Evolutionary conservation across 2,329 filamentous ascomycete genomes (phyloP), one percentile per base, ranked within the genome.

Genomic region (Calonectria pseudoreteaudii): DNA sequence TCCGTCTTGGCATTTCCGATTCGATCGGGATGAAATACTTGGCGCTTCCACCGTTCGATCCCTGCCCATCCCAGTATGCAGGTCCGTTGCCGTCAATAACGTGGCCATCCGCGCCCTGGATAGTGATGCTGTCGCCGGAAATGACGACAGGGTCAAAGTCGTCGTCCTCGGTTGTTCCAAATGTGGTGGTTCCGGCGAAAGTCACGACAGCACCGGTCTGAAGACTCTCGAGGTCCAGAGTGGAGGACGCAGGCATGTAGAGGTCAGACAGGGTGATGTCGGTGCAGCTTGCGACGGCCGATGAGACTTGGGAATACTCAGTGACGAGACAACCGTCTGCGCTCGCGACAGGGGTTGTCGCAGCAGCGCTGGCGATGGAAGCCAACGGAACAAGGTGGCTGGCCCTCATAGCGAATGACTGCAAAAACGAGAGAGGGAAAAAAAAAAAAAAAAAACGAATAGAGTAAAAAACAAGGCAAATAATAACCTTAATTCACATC

Each of bases 31-130:
- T 14, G 16, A 65, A 44, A 53, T 64, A 91, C 87, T 92, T 92
- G 53, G 84, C 89, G 81, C 86, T 86, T 79, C 90, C 90, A 30
- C 90, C 90, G 78, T 90, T 91, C 76, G 81, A 81, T 50, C 91
- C 91, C 81, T 90, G 74, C 70, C 88, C 86, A 79, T 93, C 91
- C 91, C 91, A 93, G 87, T 88, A 92, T 36, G 83, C 80, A 3
- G 85, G 79, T 31, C 91, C 90, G 56, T 89, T 87, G 67, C 90
- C 89, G 76, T 93, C 85, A 70, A 93, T 86, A 30, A 72, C 86
- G 85, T 74, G 73, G 26, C 89, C 91, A 1, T 82, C 77, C 30
- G 87, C 87, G 52, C 88, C 89, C 4, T 84, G 84, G 67, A 93
- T 85, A 38, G 86, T 87, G 79, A 92, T 87, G 75, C 85, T 83